These are phyloP conservation scores for Ambrosia trifida DNA, from an alignment of 129 eudicot genomes.

Conservation along the genomic window DNA sequence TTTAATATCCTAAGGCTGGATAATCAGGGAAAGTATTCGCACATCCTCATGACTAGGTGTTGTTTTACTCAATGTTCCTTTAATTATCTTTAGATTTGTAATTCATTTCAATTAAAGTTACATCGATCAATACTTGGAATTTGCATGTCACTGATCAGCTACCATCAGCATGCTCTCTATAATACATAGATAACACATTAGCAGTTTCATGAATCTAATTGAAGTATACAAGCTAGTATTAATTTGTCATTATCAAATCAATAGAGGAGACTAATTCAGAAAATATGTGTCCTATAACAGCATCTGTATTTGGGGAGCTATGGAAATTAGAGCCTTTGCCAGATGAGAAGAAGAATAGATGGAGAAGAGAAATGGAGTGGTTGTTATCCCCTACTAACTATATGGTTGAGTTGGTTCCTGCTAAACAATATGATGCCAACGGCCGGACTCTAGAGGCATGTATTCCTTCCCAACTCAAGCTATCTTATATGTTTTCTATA, in stretches of 20 bases:
- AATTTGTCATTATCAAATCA: too few relatives aligned
- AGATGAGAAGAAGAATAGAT: conserved; percentile 65
- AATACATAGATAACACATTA: too few relatives aligned
- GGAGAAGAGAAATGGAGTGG: conserved; percentile 96
- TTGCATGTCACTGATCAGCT: too few relatives aligned
- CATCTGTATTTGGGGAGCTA: conserved; percentile 89
- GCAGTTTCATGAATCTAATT: too few relatives aligned
- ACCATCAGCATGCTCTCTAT: too few relatives aligned
- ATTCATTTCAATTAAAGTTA: too few relatives aligned
- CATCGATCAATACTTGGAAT: too few relatives aligned
- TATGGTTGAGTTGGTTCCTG: conserved; percentile 96
- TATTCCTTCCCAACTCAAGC: conserved; percentile 1
- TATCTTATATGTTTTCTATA: not conserved
- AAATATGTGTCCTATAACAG: conserved; percentile 37
- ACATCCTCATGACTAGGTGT: too few relatives aligned
- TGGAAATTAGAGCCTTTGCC: conserved; percentile 94
- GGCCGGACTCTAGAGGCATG: conserved; percentile 86
- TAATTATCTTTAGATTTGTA: too few relatives aligned
- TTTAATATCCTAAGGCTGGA: too few relatives aligned
- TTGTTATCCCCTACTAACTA: conserved; percentile 81
- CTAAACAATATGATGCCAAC: conserved; percentile 61
- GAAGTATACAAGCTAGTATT: not conserved
- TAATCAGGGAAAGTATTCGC: too few relatives aligned
- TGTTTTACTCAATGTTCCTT: too few relatives aligned
- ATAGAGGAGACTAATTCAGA: not conserved